Evolutionary conservation across 2,329 filamentous ascomycete genomes (phyloP).

Genomic region (Dissoconium aciculare): DNA sequence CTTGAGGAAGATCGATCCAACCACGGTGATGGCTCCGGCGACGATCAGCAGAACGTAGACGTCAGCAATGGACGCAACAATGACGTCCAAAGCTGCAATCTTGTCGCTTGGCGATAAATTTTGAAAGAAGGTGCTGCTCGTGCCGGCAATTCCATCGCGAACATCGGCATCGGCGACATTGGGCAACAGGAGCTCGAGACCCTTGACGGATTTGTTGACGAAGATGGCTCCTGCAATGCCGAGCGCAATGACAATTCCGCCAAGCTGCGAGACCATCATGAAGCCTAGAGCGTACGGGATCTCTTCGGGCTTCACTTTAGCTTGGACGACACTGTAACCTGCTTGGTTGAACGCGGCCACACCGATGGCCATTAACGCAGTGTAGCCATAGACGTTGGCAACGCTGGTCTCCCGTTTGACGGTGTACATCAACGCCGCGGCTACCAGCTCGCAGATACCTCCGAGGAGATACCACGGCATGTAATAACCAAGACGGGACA

Average conservation of each 20-base stretch:
- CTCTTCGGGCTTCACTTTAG: not conserved
- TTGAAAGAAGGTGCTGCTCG: not conserved
- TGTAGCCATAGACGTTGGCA: conserved; percentile 17
- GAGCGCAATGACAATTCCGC: not conserved
- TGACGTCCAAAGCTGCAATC: not conserved
- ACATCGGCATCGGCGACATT: not conserved
- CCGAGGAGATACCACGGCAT: conserved; percentile 29
- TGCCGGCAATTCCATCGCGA: not conserved
- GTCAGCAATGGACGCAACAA: not conserved
- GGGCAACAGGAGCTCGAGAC: not conserved
- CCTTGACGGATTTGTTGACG: not conserved
- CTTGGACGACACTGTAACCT: conserved; percentile 11
- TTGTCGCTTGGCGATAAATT: not conserved
- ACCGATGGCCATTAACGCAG: conserved; percentile 12
- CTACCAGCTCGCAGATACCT: conserved; percentile 24
- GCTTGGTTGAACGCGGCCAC: conserved; percentile 11
- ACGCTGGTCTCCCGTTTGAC: conserved; percentile 8
- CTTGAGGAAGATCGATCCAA: not conserved
- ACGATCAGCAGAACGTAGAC: not conserved
- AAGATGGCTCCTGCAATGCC: not conserved
- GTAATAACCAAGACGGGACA: conserved; percentile 28
- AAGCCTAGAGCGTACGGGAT: not conserved
- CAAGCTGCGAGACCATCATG: not conserved
- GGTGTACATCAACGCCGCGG: conserved; percentile 24
- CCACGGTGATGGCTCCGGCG: not conserved